Evolutionary conservation across 106 monocot genomes (phyloP), one percentile per base, ranked within the genome.

Genomic region (Acanthochlamys bracteata): DNA sequence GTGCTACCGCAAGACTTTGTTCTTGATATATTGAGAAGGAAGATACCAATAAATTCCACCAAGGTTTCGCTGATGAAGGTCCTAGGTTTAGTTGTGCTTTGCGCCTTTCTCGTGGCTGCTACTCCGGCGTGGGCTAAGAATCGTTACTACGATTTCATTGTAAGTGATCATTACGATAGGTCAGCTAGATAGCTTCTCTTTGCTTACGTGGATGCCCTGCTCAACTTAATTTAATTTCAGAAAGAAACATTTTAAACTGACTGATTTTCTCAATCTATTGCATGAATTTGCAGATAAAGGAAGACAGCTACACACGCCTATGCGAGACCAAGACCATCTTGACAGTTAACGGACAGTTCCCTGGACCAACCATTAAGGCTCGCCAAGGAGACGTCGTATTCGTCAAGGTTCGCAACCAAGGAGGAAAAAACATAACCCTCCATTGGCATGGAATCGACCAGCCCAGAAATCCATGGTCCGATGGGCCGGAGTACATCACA

Each of bases 291-390:
- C n/a, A 54, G 53, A 54, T 54, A 54, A 19, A 54, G 19, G 16
- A 17, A 54, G n/a, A 10, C 4, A 11, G 7, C 16, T 54, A 54
- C 53, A 75, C 62, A 0, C 53, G 55, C 0, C 55, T 75, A 3
- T 75, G 75, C 42, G 4, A 23, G 9, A 42, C 69, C 21, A 75
- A 64, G 42, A 51, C 61, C 19, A 75, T 75, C 11, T 59, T 75
- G 11, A 75, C 75, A 8, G 75, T 75, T 15, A 75, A 75, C 47
- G 75, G 69, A 0, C 39, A 63, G 63, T 75, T 75, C 63, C n/a
- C 75, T 0, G 75, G 75, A 41, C 75, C 69, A 24, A 69, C 69
- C 7, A 61, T 75, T 3, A 61, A 55, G 15, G 75, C 75, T 0
- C 20, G 63, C 14, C 61, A 69, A 64, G 75, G 56, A 17, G 66